Conservation (phyloP, 176 grass and related monocot genomes). For the Aegilops longissima region DNA sequence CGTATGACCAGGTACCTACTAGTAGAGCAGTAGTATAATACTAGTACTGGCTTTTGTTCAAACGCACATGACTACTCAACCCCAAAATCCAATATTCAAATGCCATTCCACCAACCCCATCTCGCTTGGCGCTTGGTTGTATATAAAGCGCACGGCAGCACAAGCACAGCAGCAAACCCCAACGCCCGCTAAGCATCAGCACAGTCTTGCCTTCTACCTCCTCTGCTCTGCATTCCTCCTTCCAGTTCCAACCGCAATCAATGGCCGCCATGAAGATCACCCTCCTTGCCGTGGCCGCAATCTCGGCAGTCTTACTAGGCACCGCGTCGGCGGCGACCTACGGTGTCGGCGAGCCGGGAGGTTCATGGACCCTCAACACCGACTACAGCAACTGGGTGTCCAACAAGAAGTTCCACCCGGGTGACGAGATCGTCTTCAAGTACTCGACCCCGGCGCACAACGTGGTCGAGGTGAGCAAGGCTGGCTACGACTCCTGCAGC, state of each 20-base stretch:
- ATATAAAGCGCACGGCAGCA: no score
- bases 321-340: constrained; percentile 43
- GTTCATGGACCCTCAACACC: constrained; percentile 38
- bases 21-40: no score
- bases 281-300: not conserved
- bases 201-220: not conserved
- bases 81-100: no score
- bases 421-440: constrained; percentile 50
- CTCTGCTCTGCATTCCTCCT: constrained; percentile 27
- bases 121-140: no score
- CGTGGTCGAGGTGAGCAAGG: constrained; percentile 51
- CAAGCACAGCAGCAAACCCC: no score
- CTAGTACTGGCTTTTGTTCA: no score
- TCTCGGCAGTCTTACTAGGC: not conserved
- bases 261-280: not conserved
- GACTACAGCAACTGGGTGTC: constrained; percentile 46
- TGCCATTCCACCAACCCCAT: no score
- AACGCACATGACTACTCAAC: no score
- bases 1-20: no score
- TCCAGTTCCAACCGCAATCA: not conserved
- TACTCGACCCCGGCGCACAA: constrained; percentile 14
- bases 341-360: constrained; percentile 39
- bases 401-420: constrained; percentile 41
- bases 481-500: constrained; percentile 43
- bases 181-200: not conserved